Percentiles rank a stretch among this genome's conserved stretches.
phyloP scores from a whole-genome alignment of 2,329 filamentous ascomycete genomes.

The Arthrobotrys megalospora region DNA sequence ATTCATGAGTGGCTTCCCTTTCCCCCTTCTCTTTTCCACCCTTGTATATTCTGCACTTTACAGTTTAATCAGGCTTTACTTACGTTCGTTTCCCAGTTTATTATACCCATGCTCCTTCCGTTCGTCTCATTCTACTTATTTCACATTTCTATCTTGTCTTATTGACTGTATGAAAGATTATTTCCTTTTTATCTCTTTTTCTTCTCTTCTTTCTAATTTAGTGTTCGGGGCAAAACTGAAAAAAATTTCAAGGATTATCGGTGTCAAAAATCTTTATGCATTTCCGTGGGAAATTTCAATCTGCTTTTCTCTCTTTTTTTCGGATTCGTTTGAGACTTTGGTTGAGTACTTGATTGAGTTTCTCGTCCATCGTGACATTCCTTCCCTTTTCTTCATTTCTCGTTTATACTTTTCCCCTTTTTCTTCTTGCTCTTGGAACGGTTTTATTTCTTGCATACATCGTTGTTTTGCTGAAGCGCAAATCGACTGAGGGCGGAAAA shows the following conservation, averaged over 20 bases:
- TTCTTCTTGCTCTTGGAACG: constrained; percentile 12
- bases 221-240: constrained; percentile 34
- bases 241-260: constrained; percentile 46
- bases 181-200: constrained; percentile 52
- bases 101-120: constrained; percentile 49
- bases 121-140: not conserved
- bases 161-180: constrained; percentile 55
- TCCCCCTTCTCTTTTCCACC: constrained; percentile 57
- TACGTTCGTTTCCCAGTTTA: constrained; percentile 62
- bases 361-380: constrained; percentile 28
- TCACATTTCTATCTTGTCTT: constrained; percentile 22
- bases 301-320: constrained; percentile 62
- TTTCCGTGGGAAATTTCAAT: constrained; percentile 43
- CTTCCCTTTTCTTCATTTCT: constrained; percentile 20
- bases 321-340: constrained; percentile 34
- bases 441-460: constrained; percentile 31
- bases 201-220: constrained; percentile 53
- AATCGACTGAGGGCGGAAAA: constrained; percentile 24
- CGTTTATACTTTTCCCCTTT: constrained; percentile 11
- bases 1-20: constrained; percentile 28
- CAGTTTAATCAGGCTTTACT: constrained; percentile 31
- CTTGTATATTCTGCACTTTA: constrained; percentile 23
- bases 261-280: constrained; percentile 31
- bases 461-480: constrained; percentile 18
- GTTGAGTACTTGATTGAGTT: constrained; percentile 38